phyloP scores from a whole-genome alignment of 1,284 basidiomycete species.

The Puccinia triticina region DNA sequence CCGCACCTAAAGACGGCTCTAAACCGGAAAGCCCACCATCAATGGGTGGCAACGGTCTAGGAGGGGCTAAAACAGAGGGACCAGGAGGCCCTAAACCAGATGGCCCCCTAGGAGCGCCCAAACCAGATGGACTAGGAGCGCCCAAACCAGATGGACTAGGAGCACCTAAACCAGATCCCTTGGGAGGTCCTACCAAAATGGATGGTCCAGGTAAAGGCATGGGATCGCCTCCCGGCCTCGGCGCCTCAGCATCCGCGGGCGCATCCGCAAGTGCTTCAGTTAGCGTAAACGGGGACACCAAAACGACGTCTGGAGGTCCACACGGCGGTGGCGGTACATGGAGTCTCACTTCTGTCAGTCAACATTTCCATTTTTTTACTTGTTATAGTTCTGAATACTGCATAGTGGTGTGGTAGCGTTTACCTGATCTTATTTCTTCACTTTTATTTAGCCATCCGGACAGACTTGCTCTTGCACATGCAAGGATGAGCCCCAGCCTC shows the following conservation, averaged over 20 bases:
- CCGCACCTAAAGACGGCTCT: not conserved
- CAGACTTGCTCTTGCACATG: conserved; percentile 37
- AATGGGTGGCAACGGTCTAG: too few species aligned
- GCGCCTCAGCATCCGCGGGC: not conserved
- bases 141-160: not conserved
- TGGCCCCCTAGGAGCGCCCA: not conserved
- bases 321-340: conserved; percentile 21
- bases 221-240: not conserved
- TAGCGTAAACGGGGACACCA: not conserved
- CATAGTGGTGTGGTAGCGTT: not conserved
- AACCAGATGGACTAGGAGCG: not conserved
- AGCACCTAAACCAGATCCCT: not conserved
- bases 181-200: too few species aligned
- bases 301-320: not conserved
- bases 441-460: conserved; percentile 14
- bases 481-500: conserved; percentile 36
- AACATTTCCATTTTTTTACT: not conserved
- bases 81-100: not conserved
- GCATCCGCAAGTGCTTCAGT: not conserved
- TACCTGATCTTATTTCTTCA: not conserved
- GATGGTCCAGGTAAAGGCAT: not conserved
- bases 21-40: not conserved
- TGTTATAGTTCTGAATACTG: not conserved
- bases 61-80: not conserved
- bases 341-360: conserved; percentile 33